A percentile compares a stretch with the other conserved stretches of the same genome.
phyloP scores from a whole-genome alignment of 345 rosid genomes.

The Citrus trifoliata region DNA sequence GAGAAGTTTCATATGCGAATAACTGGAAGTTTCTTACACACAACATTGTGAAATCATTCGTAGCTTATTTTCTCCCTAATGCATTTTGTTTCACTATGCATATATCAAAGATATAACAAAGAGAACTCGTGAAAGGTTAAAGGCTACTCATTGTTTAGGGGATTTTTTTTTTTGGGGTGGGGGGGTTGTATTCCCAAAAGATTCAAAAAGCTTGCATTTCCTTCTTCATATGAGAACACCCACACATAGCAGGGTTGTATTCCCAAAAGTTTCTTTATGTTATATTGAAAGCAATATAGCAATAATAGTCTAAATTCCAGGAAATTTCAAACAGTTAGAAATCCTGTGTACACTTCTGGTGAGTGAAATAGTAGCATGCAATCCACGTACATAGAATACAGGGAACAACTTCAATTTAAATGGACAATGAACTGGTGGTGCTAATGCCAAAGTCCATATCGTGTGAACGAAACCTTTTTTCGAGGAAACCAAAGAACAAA shows the following conservation, averaged over 20 bases:
- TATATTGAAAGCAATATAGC: no score
- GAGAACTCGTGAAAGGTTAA: neutral
- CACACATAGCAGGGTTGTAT: no score
- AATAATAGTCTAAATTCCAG: no score
- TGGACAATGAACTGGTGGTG: neutral
- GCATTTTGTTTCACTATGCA: neutral
- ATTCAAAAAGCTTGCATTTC: no score
- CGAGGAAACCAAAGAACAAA: neutral
- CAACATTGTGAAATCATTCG: neutral
- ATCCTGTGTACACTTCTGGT: neutral
- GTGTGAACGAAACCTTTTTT: neutral
- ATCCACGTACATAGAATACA: neutral
- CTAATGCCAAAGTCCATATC: neutral
- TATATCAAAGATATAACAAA: neutral
- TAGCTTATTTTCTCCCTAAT: neutral
- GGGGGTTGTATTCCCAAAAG: no score
- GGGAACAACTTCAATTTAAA: neutral
- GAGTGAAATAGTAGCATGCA: neutral
- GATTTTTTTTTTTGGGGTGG: no score
- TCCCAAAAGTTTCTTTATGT: no score
- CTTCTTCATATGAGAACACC: no score
- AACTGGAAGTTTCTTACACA: neutral
- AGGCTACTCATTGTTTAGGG: no score
- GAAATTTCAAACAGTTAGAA: no score
- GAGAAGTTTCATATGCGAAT: neutral